Conservation (phyloP, 148 eudicot species). For the Polygonum maritimum region DNA sequence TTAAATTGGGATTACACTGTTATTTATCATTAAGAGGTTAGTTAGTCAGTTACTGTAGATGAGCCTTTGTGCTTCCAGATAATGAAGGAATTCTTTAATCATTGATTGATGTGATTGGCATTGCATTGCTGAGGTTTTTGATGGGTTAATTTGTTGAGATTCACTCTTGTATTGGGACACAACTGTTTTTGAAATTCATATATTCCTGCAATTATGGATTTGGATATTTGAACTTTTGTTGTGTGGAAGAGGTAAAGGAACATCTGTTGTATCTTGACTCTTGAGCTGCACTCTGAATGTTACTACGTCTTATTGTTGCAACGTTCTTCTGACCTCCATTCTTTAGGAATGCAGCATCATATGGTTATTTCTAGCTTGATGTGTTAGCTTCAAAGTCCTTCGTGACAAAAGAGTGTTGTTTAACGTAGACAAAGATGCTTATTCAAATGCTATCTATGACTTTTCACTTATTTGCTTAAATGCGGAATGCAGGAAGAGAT, state of each 20-base stretch:
- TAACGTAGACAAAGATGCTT: neutral
- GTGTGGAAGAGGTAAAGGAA: neutral
- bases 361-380: neutral
- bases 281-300: neutral
- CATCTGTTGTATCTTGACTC: neutral
- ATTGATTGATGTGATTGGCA: neutral
- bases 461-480: neutral
- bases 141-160: neutral
- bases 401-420: neutral
- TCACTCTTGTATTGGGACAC: neutral
- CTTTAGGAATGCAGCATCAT: neutral
- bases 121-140: neutral
- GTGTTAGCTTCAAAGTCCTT: neutral
- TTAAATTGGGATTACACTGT: neutral
- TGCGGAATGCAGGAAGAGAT: constrained; percentile 60
- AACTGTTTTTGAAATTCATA: neutral
- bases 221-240: neutral
- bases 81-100: neutral
- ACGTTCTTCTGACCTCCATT: neutral
- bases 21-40: neutral
- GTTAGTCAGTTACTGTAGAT: neutral
- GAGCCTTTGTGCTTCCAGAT: neutral
- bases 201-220: neutral
- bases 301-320: neutral
- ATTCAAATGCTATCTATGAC: neutral